phyloP scores from a whole-genome alignment of 768 basidiomycete genomes.

The Pleurotus sapidus region DNA sequence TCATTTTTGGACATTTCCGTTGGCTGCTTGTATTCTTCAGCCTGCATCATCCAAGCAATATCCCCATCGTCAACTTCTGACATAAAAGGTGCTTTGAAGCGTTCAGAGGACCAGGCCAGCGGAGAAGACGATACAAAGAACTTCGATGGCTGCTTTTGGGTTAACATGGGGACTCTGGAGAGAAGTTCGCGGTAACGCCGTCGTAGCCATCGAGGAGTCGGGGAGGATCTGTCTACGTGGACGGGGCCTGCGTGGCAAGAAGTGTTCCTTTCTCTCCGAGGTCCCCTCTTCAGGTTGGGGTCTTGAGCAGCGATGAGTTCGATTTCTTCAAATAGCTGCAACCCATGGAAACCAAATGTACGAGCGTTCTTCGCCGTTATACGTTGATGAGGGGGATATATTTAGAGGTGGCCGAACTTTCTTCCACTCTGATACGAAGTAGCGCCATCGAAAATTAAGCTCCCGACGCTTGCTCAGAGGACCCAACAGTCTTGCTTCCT shows the following conservation, averaged over 20 bases:
- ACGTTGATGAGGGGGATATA: slow-evolving; percentile 24
- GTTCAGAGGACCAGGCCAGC: slow-evolving; percentile 21
- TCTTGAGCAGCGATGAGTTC: slow-evolving; percentile 39
- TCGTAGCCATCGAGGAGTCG: slow-evolving; percentile 45
- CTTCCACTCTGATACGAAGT: slow-evolving; percentile 50
- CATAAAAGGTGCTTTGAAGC: slow-evolving; percentile 19
- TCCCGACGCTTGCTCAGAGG: slow-evolving; percentile 72
- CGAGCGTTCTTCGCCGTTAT: slow-evolving; percentile 20
- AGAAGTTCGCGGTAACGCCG: slow-evolving; percentile 61
- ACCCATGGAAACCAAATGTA: slow-evolving; percentile 39
- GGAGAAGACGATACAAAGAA: slow-evolving; percentile 28
- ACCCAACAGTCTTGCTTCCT: slow-evolving; percentile 59
- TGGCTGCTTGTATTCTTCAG: slow-evolving; percentile 6
- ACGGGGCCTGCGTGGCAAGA: not conserved
- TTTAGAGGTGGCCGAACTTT: slow-evolving; percentile 64
- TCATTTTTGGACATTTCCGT: slow-evolving; percentile 12
- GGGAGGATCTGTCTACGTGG: not conserved
- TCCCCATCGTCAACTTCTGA: slow-evolving; percentile 27
- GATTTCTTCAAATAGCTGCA: slow-evolving; percentile 41
- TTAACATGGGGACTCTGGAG: slow-evolving; percentile 54
- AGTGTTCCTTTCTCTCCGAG: slow-evolving; percentile 30
- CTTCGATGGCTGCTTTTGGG: slow-evolving; percentile 19
- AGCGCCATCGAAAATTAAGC: slow-evolving; percentile 70
- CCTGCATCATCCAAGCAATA: slow-evolving; percentile 32
- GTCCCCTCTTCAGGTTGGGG: slow-evolving; percentile 20